Evolutionary conservation across 2,329 filamentous ascomycete genomes (phyloP).

Genomic region (Alternaria burnsii): DNA sequence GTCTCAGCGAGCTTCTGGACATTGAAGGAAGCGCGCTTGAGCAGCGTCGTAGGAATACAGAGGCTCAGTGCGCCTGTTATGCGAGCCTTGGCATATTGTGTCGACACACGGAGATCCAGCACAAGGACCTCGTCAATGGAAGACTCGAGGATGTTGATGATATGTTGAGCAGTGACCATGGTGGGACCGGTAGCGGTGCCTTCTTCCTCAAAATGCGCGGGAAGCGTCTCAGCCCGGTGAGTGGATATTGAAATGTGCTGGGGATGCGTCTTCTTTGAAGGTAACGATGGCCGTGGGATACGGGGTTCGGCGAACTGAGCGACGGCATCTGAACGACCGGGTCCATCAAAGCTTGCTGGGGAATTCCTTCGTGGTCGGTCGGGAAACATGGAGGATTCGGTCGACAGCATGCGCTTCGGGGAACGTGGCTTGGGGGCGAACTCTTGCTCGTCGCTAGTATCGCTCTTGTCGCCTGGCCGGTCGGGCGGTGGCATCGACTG

Average conservation of each 20-base stretch:
- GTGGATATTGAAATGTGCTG: conserved; percentile 29
- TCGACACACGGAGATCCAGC: conserved; percentile 85
- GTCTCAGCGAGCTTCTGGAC: conserved; percentile 87
- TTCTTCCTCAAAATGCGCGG: conserved; percentile 40
- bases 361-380: conserved; percentile 57
- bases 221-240: conserved; percentile 58
- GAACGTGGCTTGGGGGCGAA: conserved; percentile 49
- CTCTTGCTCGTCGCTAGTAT: conserved; percentile 31
- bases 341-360: conserved; percentile 56
- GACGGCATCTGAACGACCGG: conserved; percentile 45
- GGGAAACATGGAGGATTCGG: conserved; percentile 53
- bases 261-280: conserved; percentile 28
- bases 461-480: conserved; percentile 19
- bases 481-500: conserved; percentile 39
- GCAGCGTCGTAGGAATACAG: conserved; percentile 91
- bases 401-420: conserved; percentile 59
- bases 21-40: conserved; percentile 91
- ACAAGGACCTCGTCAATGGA: conserved; percentile 68
- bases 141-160: conserved; percentile 59
- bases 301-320: conserved; percentile 48
- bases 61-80: conserved; percentile 86
- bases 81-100: conserved; percentile 78
- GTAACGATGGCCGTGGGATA: conserved; percentile 44
- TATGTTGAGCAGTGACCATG: conserved; percentile 58
- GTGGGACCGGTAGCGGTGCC: conserved; percentile 44